Base-by-base conservation (phyloP, 768 basidiomycete genomes). In the Mycena latifolia region DNA sequence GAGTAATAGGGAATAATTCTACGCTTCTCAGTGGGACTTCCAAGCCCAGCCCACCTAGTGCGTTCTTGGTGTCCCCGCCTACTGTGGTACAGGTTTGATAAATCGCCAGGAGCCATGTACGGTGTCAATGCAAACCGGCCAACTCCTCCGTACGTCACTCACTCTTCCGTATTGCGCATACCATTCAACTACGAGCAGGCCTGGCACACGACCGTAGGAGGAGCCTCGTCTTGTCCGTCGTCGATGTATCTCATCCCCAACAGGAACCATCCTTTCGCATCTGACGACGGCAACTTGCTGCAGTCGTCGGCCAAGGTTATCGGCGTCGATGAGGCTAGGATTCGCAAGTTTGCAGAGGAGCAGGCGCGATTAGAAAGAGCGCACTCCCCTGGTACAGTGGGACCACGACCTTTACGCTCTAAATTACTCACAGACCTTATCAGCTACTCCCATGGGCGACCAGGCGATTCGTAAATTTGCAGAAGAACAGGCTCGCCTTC, bases 321-420 rank as follows among this genome's bases (percentile, higher is more conserved):
- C 37, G 56, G 55, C 18, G 53, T 66, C 28, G 69, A 70, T 11
- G 69, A 70, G 28, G 69, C 69, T 5, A 31, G 61, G 50, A 61
- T 64, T 5, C 69, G 69, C 41, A 70, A 66, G 51, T 70, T 70
- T 33, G 61, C 61, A 2, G 69, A 70, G 48, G 69, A 70, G 22
- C 69, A 70, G 57, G 69, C 69, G 24, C 28, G 69, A 25, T 33
- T 66, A 29, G 61, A 63, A n/a, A n/a, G 69, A 43, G 65, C 56
- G 1, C 69, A 66, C 47, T 56, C 69, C 4, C 69, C 69, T 10
- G 65, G 69, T 70, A 54, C 9, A 20, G 24, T 1, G 10, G 20
- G 45, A 37, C 31, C 22, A 25, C 24, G 20, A 43, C 3, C 10
- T 18, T 35, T 14, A 9, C 25, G 24, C 41, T 29, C 14, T 29